Percentiles rank a stretch among this genome's conserved stretches.
These are phyloP conservation scores for Elasticomyces elasticus DNA, from an alignment of 495 filamentous ascomycete species.

Conservation along the genomic window DNA sequence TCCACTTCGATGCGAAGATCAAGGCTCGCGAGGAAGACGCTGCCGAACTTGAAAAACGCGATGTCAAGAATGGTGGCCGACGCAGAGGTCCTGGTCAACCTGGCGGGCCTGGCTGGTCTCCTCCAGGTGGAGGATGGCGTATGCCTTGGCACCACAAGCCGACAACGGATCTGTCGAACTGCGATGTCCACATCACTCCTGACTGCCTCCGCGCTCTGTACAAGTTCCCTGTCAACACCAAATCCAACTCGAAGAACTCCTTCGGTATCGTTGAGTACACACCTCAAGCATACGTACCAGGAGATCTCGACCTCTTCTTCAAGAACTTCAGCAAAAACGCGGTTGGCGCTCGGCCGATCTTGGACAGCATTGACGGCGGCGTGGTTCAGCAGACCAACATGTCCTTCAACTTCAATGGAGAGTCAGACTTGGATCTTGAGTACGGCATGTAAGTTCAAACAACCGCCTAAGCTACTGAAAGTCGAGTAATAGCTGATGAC, in stretches of 20 bases:
- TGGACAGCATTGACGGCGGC: constrained; percentile 19
- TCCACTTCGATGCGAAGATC: constrained; percentile 30
- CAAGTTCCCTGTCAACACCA: constrained; percentile 36
- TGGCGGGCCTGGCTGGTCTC: constrained; percentile 14
- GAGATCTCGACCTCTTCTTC: constrained; percentile 24
- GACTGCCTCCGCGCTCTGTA: constrained; percentile 48
- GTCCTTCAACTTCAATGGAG: constrained; percentile 28
- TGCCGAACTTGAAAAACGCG: constrained; percentile 14
- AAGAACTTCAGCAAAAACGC: constrained; percentile 6
- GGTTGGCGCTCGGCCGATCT: constrained; percentile 12
- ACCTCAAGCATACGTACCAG: constrained; percentile 29
- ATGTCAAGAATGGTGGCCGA: not conserved
- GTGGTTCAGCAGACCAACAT: constrained; percentile 17
- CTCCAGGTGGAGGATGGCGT: constrained; percentile 18
- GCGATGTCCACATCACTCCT: constrained; percentile 41
- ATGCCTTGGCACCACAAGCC: constrained; percentile 4
- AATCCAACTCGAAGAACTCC: constrained; percentile 36
- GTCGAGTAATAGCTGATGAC: no score
- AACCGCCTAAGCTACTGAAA: not conserved
- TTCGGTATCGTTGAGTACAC: constrained; percentile 38
- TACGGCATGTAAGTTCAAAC: constrained; percentile 22
- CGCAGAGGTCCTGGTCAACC: not conserved
- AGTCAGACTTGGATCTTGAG: constrained; percentile 32
- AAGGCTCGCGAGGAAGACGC: constrained; percentile 2
- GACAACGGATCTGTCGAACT: constrained; percentile 29